Evolutionary conservation across 2,329 filamentous ascomycete species (phyloP), one percentile per base, ranked within the genome.

Genomic region (Phialocephala subalpina): DNA sequence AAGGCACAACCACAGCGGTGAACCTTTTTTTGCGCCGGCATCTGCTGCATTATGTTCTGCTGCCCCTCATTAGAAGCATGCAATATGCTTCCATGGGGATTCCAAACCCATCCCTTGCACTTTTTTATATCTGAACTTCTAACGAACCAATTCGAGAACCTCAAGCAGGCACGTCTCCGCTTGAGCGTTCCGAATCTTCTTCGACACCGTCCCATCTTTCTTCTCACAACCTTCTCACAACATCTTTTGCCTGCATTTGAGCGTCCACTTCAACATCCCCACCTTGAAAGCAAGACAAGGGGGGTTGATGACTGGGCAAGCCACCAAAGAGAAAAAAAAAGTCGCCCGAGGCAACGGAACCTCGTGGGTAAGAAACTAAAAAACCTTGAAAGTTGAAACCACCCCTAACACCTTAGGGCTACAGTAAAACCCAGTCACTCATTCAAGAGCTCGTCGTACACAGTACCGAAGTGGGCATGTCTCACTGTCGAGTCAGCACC

Each of bases 51-150:
- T 62, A n/a, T 9, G 53, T 45, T 38, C 29, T 38, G 18, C 38
- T 65, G 60, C 69, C 67, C 65, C 67, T 69, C 70, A 68, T 65
- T 33, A 25, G 70, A 70, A 72, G 68, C 53, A 64, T 67, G 62
- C 65, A 63, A 49, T 35, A 42, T 61, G 61, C 66, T 71, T 71
- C 69, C 40, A 66, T 62, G 42, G 63, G 60, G 52, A 57, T 60
- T 52, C 58, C 22, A n/a, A 14, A n/a, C 52, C 58, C 36, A 49
- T 33, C 18, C 38, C 52, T 55, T 9, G 11, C 27, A 2, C 27
- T 12, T 7, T 16, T 33, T 20, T n/a, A 33, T 16, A 9, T 55
- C 25, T 33, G 12, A 3, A 16, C 27, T 36, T 55, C 40, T 42
- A 42, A 49, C 45, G n/a, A 49, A 20, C 45, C 45, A 49, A 49